Base-by-base conservation (phyloP, 2,329 filamentous ascomycete species). In the Colletotrichum lini region DNA sequence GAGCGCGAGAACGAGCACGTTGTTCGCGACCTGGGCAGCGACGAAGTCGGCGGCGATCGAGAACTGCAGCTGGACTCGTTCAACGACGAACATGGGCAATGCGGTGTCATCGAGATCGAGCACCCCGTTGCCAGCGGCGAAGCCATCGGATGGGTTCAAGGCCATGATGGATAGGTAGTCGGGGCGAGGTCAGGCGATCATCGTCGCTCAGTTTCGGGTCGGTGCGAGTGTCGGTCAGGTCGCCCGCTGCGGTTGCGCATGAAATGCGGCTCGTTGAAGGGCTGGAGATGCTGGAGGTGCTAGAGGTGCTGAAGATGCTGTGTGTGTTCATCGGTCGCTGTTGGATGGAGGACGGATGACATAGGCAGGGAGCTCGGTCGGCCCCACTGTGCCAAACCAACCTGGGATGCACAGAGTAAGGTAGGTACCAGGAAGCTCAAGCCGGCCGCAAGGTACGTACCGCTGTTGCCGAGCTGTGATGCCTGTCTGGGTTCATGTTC, bases 21-120 rank as follows among this genome's bases (percentile, higher is more conserved):
- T 98, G 83, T 99, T 98, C 74, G 96, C 95, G 67, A 98, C 96
- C 82, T 98, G 95, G 50, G 95, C 95, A 21, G 96, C 95, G 58
- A 98, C 96, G 79, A 99, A 98, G 82, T 98, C 94, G 75, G 96
- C 95, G 2, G 96, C 94, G 77, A 98, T 92, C 72, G 94, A 93
- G 87, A 99, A 99, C 81, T 96, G 94, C 73, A 98, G 91, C 85
- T 97, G 93, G 49, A 98, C 96, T 73, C 90, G 91, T 83, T 98
- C 94, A 79, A 98, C 91, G 80, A 96, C 94, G 86, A 99, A 99
- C 83, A 99, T 97, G 76, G 96, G 95, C 70, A 96, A 85, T 67
- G 91, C 87, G 76, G 91, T 89, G 73, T 89, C 85, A 72, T 80
- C 77, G 65, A 88, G 82, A 76, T 90, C 87, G 74, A 88, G 85